Evolutionary conservation across 2,329 filamentous ascomycete species (phyloP), one percentile per base, ranked within the genome.

Genomic region (Byssochlamys sp.): DNA sequence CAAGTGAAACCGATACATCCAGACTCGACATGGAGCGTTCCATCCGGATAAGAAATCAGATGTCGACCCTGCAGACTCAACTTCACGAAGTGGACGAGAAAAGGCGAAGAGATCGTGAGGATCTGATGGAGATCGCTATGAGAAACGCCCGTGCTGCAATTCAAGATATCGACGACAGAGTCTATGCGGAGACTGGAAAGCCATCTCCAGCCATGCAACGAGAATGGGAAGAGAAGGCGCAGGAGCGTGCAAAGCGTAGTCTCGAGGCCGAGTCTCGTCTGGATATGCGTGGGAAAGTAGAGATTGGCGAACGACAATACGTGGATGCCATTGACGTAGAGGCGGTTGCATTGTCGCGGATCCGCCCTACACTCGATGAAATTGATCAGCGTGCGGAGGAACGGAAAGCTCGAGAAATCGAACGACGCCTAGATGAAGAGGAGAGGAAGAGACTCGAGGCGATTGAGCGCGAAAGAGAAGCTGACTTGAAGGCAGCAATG

Each of bases 281-380:
- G 66, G 75, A 80, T 58, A 80, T 82, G 53, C 77, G 82, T 51
- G 80, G 69, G n/a, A 66, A 63, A 50, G 64, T 84, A 63, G 81
- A 94, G 61, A 84, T 96, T 56, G 91, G 92, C 3, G 87, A 88
- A 51, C 90, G 90, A 6, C 90, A 83, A 66, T 91, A 86, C 66
- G 85, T 96, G 78, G 84, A 90, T 39, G 84, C 87, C 64, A 79
- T 84, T 4, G 88, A 91, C 53, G 84, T 96, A 14, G 85, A 96
- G 61, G 84, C 84, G 4, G 88, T 96, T 63, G 91, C 91, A 2
- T 81, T 84, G 11, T 84, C 81, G 52, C 84, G 86, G 63, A 82
- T 96, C 14, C 89, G 92, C 69, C 91, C 91, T 3, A 84, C 94
- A 0, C 72, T 96, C 4, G 87, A 96, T 63, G 89, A 95, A 62